Conservation (phyloP, 2,329 filamentous ascomycete genomes). For the Ascochyta pisi region DNA sequence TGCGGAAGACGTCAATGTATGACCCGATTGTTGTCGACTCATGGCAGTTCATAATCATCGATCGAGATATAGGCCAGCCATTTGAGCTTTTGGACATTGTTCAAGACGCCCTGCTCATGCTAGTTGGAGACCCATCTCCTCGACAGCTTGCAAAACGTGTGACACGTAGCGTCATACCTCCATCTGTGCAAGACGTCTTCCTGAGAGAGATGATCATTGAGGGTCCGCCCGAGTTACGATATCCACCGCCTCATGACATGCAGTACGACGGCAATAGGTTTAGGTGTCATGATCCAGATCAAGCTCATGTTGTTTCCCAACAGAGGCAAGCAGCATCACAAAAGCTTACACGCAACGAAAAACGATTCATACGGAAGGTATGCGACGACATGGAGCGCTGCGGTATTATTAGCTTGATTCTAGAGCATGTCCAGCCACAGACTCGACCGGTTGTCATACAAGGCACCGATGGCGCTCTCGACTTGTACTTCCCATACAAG, state of each 20-base stretch:
- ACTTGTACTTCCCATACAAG: slow-evolving; percentile 40
- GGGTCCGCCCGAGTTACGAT: slow-evolving; percentile 21
- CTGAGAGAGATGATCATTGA: slow-evolving; percentile 30
- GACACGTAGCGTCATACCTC: slow-evolving; percentile 32
- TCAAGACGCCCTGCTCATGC: slow-evolving; percentile 35
- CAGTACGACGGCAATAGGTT: slow-evolving; percentile 38
- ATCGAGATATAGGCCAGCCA: slow-evolving; percentile 31
- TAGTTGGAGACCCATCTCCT: slow-evolving; percentile 31
- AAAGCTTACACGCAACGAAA: slow-evolving; percentile 22
- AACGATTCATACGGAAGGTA: slow-evolving; percentile 32
- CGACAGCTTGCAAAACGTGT: slow-evolving; percentile 32
- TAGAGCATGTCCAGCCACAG: slow-evolving; percentile 32
- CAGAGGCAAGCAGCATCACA: slow-evolving; percentile 16
- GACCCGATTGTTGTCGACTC: slow-evolving; percentile 42
- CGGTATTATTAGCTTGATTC: slow-evolving; percentile 28
- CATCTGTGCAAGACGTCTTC: slow-evolving; percentile 31
- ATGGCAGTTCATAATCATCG: slow-evolving; percentile 44
- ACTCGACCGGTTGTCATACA: slow-evolving; percentile 33
- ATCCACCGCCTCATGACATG: slow-evolving; percentile 27
- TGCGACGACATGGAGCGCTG: slow-evolving; percentile 39
- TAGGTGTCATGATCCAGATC: slow-evolving; percentile 28
- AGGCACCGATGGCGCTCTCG: slow-evolving; percentile 29
- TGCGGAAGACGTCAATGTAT: slow-evolving; percentile 35
- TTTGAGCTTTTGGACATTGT: slow-evolving; percentile 40
- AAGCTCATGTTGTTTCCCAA: slow-evolving; percentile 10